Base-by-base conservation (phyloP, 78 protist genomes). In the Dictyostelium purpureum region DNA sequence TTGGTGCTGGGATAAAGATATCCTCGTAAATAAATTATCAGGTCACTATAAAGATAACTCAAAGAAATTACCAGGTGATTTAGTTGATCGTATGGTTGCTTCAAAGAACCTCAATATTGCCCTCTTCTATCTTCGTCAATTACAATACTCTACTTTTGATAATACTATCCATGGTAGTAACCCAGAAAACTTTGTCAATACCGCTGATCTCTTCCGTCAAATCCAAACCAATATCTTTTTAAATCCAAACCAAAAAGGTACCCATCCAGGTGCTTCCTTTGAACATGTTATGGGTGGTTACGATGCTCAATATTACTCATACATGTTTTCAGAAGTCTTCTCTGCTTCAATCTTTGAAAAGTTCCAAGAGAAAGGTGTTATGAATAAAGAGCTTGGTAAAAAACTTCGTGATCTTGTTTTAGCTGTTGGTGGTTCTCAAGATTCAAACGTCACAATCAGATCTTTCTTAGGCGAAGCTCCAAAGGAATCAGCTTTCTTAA, bases 241-340 rank as follows among this genome's bases (percentile, higher is more conserved):
- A 21, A 63, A 74, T 31, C 57, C 43, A 37, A 52, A 24, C 18
- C 94, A 79, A 38, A 67, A 93, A 42, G 94, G 90, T 24, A 88
- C 89, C 54, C 70, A 87, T 28, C 78, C 90, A 59, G 89, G 85
- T 11, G 94, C 95, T 45, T 16, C 88, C 26, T 91, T 87, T 70
- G 90, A 90, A 28, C 95, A 88, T 35, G 12, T 94, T 26, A 57
- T 79, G 38, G 65, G 42, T 59, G 94, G 96, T 51, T 96, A 96
- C 77, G 98, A 93, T 61, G 96, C 98, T 10, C 93, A 90, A 42
- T 96, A 96, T 65, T 96, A 96, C 93, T 92, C 96, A 11, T 96
- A 96, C 95, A 56, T 95, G 56, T 96, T 82, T 67, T 51, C 90
- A 12, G 92, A 90, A 76, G 91, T 80, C 18, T 94, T 76, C 71